Percentiles rank a stretch among this genome's conserved stretches.
These are phyloP conservation scores for Thalia dealbata DNA, from an alignment of 176 grass and related monocot genomes.

Conservation along the genomic window DNA sequence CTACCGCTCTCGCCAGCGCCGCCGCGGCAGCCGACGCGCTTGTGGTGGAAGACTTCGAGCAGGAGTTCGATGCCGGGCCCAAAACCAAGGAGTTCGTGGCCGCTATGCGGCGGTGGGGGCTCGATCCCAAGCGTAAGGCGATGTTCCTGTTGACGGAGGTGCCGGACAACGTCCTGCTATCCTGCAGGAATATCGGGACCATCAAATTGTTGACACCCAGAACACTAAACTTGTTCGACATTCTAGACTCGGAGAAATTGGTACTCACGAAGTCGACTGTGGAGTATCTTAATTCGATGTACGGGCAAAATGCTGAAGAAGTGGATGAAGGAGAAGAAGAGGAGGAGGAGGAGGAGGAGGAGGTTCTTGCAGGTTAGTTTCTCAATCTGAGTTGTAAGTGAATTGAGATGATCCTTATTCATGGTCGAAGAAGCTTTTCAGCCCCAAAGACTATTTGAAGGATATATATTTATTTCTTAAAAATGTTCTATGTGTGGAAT, in stretches of 20 bases:
- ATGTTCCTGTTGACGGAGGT: slow-evolving; percentile 67
- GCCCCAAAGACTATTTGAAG: background rate
- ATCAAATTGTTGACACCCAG: slow-evolving; percentile 90
- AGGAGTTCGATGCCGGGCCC: slow-evolving; percentile 10
- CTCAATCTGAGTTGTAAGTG: background rate
- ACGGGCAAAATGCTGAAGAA: slow-evolving; percentile 28
- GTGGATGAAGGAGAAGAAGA: slow-evolving; percentile 21
- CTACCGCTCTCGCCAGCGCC: slow-evolving; percentile 75
- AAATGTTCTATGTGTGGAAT: background rate
- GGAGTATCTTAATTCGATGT: slow-evolving; percentile 81
- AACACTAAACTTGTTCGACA: slow-evolving; percentile 85
- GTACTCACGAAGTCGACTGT: slow-evolving; percentile 62
- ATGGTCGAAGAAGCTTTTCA: background rate
- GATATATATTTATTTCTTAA: no score
- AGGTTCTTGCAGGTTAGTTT: slow-evolving; percentile 5
- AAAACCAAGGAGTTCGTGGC: slow-evolving; percentile 57
- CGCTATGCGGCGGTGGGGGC: slow-evolving; percentile 72
- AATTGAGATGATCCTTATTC: background rate
- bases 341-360: slow-evolving; percentile 20
- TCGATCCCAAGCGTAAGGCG: slow-evolving; percentile 79
- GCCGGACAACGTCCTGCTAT: slow-evolving; percentile 53
- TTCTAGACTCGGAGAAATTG: slow-evolving; percentile 53
- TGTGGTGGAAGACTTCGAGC: slow-evolving; percentile 69
- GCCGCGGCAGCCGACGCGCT: slow-evolving; percentile 57
- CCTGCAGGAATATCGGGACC: slow-evolving; percentile 87